These are phyloP conservation scores for Geotrichum citri-aurantii DNA, from an alignment of 1,139 yeast species.

Conservation along the genomic window DNA sequence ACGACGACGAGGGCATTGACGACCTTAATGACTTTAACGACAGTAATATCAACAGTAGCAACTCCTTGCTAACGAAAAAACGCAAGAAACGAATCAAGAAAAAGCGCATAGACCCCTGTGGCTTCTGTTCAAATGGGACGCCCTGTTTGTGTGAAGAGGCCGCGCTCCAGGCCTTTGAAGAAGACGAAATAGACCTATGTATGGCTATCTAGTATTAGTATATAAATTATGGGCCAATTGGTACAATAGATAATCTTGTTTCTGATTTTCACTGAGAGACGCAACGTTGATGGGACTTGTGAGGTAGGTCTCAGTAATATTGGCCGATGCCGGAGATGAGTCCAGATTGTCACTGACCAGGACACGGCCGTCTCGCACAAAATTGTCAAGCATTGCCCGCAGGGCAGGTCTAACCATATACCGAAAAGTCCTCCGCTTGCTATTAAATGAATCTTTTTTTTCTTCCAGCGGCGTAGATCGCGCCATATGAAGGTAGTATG, in stretches of 20 bases:
- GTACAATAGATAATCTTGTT: neutral
- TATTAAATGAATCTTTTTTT: neutral
- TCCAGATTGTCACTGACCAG: neutral
- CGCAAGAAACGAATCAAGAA: neutral
- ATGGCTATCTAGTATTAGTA: neutral
- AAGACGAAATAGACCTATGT: neutral
- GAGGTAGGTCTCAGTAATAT: neutral
- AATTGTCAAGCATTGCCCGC: neutral
- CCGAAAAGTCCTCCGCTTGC: neutral
- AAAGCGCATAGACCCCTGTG: conserved; percentile 56
- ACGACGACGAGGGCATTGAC: neutral
- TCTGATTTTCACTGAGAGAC: neutral
- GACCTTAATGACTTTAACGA: neutral
- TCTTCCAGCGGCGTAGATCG: neutral
- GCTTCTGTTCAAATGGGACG: conserved; percentile 84
- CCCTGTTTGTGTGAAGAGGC: conserved; percentile 90
- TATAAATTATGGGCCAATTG: neutral
- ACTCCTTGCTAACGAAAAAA: neutral
- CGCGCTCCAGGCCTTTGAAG: neutral
- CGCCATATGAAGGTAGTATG: neutral
- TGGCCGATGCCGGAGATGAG: neutral
- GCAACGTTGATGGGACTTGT: neutral
- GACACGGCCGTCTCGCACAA: neutral
- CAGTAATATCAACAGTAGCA: neutral
- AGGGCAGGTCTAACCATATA: neutral